A percentile compares a stretch with the other conserved stretches of the same genome.
Conservation (phyloP, 352 stramenopile genomes). For the Pythium insidiosum region DNA sequence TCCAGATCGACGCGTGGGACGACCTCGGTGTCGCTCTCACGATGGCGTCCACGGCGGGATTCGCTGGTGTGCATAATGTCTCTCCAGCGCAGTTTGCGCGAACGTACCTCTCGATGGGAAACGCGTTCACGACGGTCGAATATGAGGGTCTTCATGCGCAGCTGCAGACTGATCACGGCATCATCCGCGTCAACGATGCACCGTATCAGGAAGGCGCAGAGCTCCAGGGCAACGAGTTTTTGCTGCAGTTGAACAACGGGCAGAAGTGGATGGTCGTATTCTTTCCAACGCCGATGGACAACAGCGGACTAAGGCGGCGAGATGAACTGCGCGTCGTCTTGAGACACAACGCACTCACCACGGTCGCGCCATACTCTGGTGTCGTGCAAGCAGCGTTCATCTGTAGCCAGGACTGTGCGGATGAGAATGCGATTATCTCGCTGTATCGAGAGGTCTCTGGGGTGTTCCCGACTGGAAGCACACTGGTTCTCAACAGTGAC, state of each 20-base stretch:
- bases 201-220: constrained; percentile 23
- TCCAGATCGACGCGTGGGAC: constrained; percentile 66
- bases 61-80: neutral
- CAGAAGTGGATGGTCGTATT: constrained; percentile 71
- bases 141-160: constrained; percentile 61
- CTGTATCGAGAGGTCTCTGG: constrained; percentile 53
- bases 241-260: constrained; percentile 67
- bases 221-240: constrained; percentile 32
- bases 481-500: constrained; percentile 4
- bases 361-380: constrained; percentile 39
- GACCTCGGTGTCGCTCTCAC: constrained; percentile 59
- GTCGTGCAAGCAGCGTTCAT: constrained; percentile 63
- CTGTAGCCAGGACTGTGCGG: constrained; percentile 25
- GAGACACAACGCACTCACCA: constrained; percentile 42
- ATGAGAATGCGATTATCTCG: constrained; percentile 27
- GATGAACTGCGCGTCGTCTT: constrained; percentile 18
- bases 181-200: constrained; percentile 48
- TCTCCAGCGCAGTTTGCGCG: constrained; percentile 12
- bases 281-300: constrained; percentile 18
- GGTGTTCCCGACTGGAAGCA: constrained; percentile 30
- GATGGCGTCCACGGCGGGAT: constrained; percentile 17
- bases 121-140: constrained; percentile 67
- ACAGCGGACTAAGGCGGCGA: neutral
- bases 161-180: constrained; percentile 52
- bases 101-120: constrained; percentile 62